Conservation (phyloP, 2,329 filamentous ascomycete species). For the Immersiporthe knoxdaviesiana region DNA sequence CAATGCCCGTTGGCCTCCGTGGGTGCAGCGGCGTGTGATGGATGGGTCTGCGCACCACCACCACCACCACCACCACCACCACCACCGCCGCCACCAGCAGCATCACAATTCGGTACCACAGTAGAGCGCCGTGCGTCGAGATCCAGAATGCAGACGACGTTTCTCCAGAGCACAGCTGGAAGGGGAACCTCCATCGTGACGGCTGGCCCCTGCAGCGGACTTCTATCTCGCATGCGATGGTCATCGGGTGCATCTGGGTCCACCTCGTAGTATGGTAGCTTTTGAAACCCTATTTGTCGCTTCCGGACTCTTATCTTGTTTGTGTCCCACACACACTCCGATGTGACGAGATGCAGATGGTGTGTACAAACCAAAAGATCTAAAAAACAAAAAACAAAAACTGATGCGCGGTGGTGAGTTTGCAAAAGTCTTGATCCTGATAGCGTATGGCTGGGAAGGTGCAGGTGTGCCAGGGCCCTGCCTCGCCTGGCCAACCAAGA, state of each 20-base stretch:
- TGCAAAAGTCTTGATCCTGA: neutral
- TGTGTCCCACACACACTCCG: too few species aligned
- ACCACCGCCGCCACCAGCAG: neutral
- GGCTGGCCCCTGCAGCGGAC: neutral
- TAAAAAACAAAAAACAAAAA: neutral
- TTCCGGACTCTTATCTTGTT: neutral
- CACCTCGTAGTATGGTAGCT: neutral
- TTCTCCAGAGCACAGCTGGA: neutral
- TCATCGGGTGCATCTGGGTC: conserved; percentile 3
- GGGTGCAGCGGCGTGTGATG: conserved; percentile 7
- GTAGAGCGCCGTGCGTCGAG: neutral
- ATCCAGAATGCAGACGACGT: neutral
- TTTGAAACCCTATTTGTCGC: conserved; percentile 1
- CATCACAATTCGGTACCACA: neutral
- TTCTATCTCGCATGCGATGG: neutral
- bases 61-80: too few species aligned
- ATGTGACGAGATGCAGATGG: neutral
- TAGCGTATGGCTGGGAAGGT: neutral
- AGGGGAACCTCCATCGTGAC: neutral
- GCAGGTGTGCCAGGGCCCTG: neutral
- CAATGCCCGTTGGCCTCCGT: conserved; percentile 2
- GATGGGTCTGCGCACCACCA: neutral
- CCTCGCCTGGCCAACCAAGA: neutral
- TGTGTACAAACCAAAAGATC: too few species aligned
- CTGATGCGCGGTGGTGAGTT: neutral